Conservation (phyloP, 1,284 basidiomycete species). For the Pseudozyma sp. region DNA sequence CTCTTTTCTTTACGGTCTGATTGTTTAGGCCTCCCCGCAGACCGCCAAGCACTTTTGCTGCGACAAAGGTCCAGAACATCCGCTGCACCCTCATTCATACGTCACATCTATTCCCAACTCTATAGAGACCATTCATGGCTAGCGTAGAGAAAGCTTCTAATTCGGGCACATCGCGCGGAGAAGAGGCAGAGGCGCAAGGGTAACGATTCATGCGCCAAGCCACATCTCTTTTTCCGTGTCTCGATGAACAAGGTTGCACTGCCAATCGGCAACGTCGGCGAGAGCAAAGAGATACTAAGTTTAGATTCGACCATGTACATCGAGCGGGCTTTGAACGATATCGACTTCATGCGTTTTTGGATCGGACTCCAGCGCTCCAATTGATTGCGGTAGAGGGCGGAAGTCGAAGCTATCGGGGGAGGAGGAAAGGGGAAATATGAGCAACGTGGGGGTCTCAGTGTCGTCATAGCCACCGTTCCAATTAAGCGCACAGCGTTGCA, state of each 20-base stretch:
- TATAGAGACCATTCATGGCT: too few species aligned
- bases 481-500: neutral
- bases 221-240: conserved; percentile 2
- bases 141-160: too few species aligned
- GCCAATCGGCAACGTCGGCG: too few species aligned
- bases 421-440: conserved; percentile 1
- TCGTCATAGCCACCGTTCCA: conserved; percentile 20
- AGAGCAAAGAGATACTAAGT: too few species aligned
- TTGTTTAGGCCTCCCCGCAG: too few species aligned
- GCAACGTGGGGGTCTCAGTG: conserved; percentile 5
- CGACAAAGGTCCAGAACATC: too few species aligned
- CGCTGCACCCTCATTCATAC: too few species aligned
- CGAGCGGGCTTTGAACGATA: neutral
- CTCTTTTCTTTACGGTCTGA: too few species aligned
- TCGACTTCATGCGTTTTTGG: neutral
- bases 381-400: neutral
- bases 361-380: too few species aligned
- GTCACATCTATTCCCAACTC: too few species aligned
- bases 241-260: neutral
- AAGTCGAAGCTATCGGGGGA: neutral
- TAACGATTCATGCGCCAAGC: conserved; percentile 5
- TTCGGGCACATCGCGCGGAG: too few species aligned
- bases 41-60: too few species aligned
- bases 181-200: neutral
- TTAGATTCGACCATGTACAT: neutral